Conservation (phyloP, 768 basidiomycete species). For the Mrakia gelida region DNA sequence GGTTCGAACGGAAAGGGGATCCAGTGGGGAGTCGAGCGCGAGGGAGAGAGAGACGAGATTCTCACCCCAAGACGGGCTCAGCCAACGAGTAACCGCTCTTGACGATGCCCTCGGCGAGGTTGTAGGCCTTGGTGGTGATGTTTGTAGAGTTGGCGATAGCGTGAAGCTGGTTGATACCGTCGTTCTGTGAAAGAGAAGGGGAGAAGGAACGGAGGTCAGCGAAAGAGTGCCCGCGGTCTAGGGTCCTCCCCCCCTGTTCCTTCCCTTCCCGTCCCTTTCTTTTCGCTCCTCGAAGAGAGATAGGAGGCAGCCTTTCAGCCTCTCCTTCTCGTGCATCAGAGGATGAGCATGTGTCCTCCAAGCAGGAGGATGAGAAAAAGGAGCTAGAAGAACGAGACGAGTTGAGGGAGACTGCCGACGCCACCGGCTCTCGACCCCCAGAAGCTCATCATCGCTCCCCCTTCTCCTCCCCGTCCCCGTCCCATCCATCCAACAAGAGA, state of each 20-base stretch:
- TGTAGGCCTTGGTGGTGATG: slow-evolving; percentile 28
- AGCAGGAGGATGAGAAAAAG: too few species aligned
- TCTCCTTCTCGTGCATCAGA: too few species aligned
- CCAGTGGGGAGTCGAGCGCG: neutral
- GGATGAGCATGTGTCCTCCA: too few species aligned
- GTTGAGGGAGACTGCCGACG: too few species aligned
- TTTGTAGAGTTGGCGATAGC: slow-evolving; percentile 7
- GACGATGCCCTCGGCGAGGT: slow-evolving; percentile 26
- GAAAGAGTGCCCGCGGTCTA: too few species aligned
- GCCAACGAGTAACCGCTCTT: slow-evolving; percentile 23
- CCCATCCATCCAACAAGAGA: neutral
- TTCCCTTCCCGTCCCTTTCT: neutral
- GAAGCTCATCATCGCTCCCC: neutral
- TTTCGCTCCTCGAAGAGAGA: neutral
- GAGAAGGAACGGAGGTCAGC: neutral
- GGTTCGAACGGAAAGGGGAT: neutral
- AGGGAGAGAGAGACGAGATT: neutral
- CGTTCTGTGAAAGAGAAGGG: slow-evolving; percentile 9
- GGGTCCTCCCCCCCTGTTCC: neutral
- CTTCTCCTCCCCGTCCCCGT: neutral
- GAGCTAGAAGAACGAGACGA: too few species aligned
- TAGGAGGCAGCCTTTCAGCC: too few species aligned
- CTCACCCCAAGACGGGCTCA: slow-evolving; percentile 28
- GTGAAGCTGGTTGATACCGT: slow-evolving; percentile 17
- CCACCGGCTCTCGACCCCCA: neutral